These are phyloP conservation scores for Fusarium succisae DNA, from an alignment of 2,329 filamentous ascomycete species.

Conservation along the genomic window DNA sequence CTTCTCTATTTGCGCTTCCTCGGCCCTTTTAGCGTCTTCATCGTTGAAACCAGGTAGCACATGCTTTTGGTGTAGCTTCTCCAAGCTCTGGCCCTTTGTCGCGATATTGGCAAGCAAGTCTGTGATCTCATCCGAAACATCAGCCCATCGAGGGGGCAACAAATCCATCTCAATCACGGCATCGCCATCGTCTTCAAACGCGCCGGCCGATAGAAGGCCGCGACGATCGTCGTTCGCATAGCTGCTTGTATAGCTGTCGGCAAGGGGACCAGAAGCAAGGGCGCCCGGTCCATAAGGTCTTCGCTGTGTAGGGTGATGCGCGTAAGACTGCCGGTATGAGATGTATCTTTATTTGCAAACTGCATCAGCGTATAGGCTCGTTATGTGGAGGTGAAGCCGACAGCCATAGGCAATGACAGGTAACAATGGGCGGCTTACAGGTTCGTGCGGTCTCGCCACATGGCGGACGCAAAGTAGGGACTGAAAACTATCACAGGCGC, in stretches of 20 bases:
- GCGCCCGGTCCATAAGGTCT: slow-evolving; percentile 68
- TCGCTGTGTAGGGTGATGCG: slow-evolving; percentile 91
- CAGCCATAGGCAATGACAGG: slow-evolving; percentile 1
- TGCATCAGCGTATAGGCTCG: slow-evolving; percentile 8
- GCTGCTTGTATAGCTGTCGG: slow-evolving; percentile 65
- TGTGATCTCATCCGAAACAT: slow-evolving; percentile 91
- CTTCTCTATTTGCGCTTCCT: slow-evolving; percentile 89
- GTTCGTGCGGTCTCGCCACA: slow-evolving; percentile 99
- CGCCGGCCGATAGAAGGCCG: slow-evolving; percentile 83
- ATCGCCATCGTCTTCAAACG: slow-evolving; percentile 87
- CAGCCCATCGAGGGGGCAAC: slow-evolving; percentile 93
- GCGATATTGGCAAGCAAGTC: slow-evolving; percentile 84
- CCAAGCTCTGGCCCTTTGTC: slow-evolving; percentile 82
- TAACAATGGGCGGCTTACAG: slow-evolving; percentile 66
- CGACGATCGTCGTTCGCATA: slow-evolving; percentile 65
- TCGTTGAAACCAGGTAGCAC: slow-evolving; percentile 97
- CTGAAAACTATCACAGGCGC: slow-evolving; percentile 41
- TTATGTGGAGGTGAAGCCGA: not conserved
- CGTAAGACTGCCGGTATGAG: slow-evolving; percentile 98
- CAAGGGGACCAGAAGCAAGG: slow-evolving; percentile 65
- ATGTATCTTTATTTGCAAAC: slow-evolving; percentile 75
- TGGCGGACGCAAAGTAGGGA: slow-evolving; percentile 66
- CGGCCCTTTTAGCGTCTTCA: slow-evolving; percentile 84
- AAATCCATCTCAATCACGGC: slow-evolving; percentile 98
- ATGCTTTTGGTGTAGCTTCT: slow-evolving; percentile 96